These are phyloP conservation scores for Penicillium canescens DNA, from an alignment of 495 filamentous ascomycete genomes.

Conservation along the genomic window DNA sequence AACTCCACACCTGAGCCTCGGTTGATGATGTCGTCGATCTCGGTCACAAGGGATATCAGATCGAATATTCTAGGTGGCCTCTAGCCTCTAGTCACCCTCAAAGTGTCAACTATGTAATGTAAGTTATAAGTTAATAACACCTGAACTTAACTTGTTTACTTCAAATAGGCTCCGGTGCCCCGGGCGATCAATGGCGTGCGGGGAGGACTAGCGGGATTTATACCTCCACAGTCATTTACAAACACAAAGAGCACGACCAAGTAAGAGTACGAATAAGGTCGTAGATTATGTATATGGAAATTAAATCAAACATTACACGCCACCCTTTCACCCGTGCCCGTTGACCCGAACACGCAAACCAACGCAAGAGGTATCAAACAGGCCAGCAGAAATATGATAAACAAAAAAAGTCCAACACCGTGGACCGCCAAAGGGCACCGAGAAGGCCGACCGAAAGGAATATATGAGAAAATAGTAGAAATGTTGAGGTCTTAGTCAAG, in stretches of 20 bases:
- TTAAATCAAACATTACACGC: neutral
- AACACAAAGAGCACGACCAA: no score
- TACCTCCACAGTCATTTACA: no score
- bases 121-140: neutral
- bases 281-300: constrained; percentile 10
- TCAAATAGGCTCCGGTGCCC: no score
- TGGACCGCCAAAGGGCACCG: constrained; percentile 11
- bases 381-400: neutral
- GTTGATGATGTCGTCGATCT: constrained; percentile 11
- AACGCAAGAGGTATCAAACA: neutral
- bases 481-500: neutral
- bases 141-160: no score
- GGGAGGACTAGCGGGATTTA: no score
- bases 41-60: constrained; percentile 1
- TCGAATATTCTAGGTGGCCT: neutral
- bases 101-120: neutral
- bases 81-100: neutral
- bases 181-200: no score
- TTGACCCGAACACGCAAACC: constrained; percentile 19
- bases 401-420: constrained; percentile 14
- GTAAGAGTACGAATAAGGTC: neutral
- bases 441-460: neutral
- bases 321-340: constrained; percentile 29
- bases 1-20: constrained; percentile 16
- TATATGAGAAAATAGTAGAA: neutral